Conservation (phyloP, 805 yeast species). For the Candida hungchunana region DNA sequence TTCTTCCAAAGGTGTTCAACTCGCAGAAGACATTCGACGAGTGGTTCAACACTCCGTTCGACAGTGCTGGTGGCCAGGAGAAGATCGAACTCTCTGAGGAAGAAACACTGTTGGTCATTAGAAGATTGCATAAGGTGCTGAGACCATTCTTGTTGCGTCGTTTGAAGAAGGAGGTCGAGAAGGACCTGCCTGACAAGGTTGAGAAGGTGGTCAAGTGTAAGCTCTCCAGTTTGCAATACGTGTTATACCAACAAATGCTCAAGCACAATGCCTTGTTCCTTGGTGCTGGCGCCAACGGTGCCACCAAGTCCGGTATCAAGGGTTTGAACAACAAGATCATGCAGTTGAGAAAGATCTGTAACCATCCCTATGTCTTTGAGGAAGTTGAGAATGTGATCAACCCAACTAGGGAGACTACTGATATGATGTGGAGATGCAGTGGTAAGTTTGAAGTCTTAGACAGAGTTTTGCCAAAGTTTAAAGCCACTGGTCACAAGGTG, state of each 20-base stretch:
- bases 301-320: conserved; percentile 46
- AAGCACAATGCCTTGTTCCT: conserved; percentile 64
- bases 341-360: conserved; percentile 83
- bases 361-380: conserved; percentile 84
- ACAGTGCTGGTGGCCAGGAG: conserved; percentile 79
- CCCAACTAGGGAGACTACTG: conserved; percentile 58
- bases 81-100: conserved; percentile 79
- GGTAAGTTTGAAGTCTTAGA: conserved; percentile 81
- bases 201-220: conserved; percentile 81
- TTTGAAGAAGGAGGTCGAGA: conserved; percentile 82
- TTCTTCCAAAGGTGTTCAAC: conserved; percentile 77
- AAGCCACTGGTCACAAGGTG: conserved; percentile 71
- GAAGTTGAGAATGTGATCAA: conserved; percentile 72
- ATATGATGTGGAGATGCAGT: conserved; percentile 67
- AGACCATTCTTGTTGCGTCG: conserved; percentile 82
- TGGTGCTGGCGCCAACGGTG: conserved; percentile 52
- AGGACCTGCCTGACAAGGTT: conserved; percentile 79
- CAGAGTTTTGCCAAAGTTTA: conserved; percentile 69
- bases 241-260: conserved; percentile 73
- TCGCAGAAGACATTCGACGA: conserved; percentile 84
- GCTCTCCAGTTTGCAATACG: conserved; percentile 65
- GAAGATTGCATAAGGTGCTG: conserved; percentile 82
- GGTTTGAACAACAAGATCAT: conserved; percentile 78
- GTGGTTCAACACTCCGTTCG: conserved; percentile 88
- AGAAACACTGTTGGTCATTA: conserved; percentile 74